Evolutionary conservation across 2,329 filamentous ascomycete species (phyloP).

Genomic region (Lachnellula willkommii): DNA sequence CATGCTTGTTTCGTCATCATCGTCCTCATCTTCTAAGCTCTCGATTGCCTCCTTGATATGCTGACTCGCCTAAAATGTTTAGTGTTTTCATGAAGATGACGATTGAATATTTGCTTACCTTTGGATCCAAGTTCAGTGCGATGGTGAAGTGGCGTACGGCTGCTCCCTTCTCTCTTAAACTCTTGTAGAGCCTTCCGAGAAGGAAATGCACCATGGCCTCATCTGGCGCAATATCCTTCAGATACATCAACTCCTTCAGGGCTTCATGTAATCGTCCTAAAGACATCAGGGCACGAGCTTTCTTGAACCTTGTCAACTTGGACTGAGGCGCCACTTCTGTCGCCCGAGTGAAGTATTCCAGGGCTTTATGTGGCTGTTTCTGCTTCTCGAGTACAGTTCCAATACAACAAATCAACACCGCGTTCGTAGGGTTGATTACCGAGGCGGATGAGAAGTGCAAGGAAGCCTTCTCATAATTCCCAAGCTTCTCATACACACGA

Average conservation of each 20-base stretch:
- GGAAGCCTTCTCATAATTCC: slow-evolving; percentile 85
- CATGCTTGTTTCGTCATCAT: slow-evolving; percentile 41
- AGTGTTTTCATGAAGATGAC: slow-evolving; percentile 9
- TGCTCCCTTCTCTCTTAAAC: slow-evolving; percentile 63
- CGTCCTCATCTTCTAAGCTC: slow-evolving; percentile 73
- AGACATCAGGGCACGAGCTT: slow-evolving; percentile 79
- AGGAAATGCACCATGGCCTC: slow-evolving; percentile 96
- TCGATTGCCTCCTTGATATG: slow-evolving; percentile 98
- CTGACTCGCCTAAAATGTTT: slow-evolving; percentile 64
- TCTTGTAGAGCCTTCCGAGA: slow-evolving; percentile 77
- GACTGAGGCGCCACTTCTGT: slow-evolving; percentile 76
- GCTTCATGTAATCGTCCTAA: slow-evolving; percentile 67
- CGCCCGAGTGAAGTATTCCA: slow-evolving; percentile 77
- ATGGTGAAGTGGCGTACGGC: slow-evolving; percentile 95
- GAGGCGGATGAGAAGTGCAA: slow-evolving; percentile 86
- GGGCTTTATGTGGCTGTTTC: slow-evolving; percentile 71
- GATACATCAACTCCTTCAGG: slow-evolving; percentile 73
- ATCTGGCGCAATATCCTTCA: slow-evolving; percentile 88
- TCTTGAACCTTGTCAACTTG: slow-evolving; percentile 84
- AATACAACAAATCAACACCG: slow-evolving; percentile 87
- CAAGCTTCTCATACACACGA: slow-evolving; percentile 80
- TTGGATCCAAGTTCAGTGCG: slow-evolving; percentile 90
- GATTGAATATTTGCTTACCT: slow-evolving; percentile 53
- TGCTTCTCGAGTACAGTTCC: slow-evolving; percentile 85
- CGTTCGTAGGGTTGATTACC: slow-evolving; percentile 87